Conservation (phyloP, 2,329 filamentous ascomycete genomes). For the Metarhizium brunneum region DNA sequence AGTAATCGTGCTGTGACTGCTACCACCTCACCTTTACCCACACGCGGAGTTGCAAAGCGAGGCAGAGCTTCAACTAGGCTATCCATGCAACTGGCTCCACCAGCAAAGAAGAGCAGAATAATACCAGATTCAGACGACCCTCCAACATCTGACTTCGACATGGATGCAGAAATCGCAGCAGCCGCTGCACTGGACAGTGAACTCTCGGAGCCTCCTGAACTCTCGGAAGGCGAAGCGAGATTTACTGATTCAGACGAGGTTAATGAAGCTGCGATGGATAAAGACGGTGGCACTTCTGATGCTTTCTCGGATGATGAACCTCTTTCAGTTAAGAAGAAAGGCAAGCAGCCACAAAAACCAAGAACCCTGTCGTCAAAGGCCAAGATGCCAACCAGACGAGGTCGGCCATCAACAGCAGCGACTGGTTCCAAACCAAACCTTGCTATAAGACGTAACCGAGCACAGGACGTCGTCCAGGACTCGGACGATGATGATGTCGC, state of each 20-base stretch:
- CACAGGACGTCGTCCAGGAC: background rate
- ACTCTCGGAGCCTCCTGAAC: conserved; percentile 3
- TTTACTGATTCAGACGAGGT: conserved; percentile 10
- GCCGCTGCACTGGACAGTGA: conserved; percentile 12
- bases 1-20: background rate
- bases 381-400: background rate
- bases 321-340: conserved; percentile 12
- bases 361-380: background rate
- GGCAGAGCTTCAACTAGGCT: conserved; percentile 14
- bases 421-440: background rate
- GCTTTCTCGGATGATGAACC: conserved; percentile 21
- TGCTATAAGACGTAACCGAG: background rate
- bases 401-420: background rate
- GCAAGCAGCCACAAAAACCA: conserved; percentile 6
- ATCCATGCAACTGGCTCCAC: conserved; percentile 10
- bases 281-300: conserved; percentile 2
- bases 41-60: conserved; percentile 14
- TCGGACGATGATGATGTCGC: conserved; percentile 1
- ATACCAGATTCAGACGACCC: conserved; percentile 21
- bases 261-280: conserved; percentile 9
- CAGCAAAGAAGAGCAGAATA: conserved; percentile 20
- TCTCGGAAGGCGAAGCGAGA: conserved; percentile 9
- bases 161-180: conserved; percentile 22
- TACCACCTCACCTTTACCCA: conserved; percentile 5
- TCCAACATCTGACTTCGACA: conserved; percentile 15